phyloP scores from a whole-genome alignment of 139 green algal genomes.

The Coelastrella sp. region DNA sequence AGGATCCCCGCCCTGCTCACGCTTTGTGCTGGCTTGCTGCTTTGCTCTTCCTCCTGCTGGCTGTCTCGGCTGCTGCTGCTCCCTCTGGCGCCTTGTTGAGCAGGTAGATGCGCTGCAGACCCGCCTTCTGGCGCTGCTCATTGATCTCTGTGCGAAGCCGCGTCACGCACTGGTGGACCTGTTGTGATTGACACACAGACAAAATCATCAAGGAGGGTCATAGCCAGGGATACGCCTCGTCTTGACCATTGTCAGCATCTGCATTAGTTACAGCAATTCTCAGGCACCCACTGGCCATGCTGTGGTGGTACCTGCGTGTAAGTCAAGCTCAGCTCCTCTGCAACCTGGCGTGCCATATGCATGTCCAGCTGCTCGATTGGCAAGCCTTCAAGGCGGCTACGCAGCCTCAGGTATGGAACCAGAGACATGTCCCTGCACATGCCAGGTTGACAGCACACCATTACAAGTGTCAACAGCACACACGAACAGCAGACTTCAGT shows the following conservation, averaged over 20 bases:
- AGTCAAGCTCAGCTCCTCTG: constrained; percentile 18
- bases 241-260: background rate
- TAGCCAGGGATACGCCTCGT: background rate
- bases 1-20: background rate
- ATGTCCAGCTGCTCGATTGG: constrained; percentile 40
- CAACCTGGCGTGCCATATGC: constrained; percentile 3
- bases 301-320: background rate
- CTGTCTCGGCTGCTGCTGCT: background rate
- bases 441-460: background rate
- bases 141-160: constrained; percentile 32
- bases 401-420: constrained; percentile 46
- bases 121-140: constrained; percentile 17
- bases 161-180: constrained; percentile 18
- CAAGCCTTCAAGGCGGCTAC: constrained; percentile 32
- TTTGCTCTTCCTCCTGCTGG: background rate
- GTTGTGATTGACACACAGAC: background rate
- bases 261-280: too few relatives aligned
- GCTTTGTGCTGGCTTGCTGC: background rate
- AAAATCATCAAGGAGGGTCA: background rate
- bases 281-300: background rate
- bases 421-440: constrained; percentile 28
- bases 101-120: constrained; percentile 29
- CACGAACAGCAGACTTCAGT: background rate
- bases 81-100: background rate
- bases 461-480: background rate